phyloP scores from a whole-genome alignment of 768 basidiomycete genomes.

The Galerina sulciceps region DNA sequence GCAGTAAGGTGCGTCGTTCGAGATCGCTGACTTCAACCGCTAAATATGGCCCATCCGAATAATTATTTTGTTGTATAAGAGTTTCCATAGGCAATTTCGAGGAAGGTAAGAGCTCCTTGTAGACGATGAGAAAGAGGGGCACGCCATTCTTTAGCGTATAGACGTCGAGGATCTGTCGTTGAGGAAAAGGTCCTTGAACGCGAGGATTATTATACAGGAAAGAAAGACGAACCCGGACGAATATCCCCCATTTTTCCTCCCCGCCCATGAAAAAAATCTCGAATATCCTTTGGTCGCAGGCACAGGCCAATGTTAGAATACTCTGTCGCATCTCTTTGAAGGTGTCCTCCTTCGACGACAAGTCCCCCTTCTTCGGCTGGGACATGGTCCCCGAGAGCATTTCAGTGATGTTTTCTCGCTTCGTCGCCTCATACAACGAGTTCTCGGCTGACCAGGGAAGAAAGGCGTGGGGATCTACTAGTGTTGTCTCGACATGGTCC shows the following conservation, averaged over 20 bases:
- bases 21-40: slow-evolving; percentile 26
- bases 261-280: slow-evolving; percentile 26
- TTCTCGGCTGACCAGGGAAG: slow-evolving; percentile 20
- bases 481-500: slow-evolving; percentile 18
- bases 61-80: slow-evolving; percentile 6
- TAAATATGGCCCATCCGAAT: neutral
- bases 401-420: slow-evolving; percentile 27
- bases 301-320: slow-evolving; percentile 25
- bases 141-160: slow-evolving; percentile 22
- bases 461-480: slow-evolving; percentile 15
- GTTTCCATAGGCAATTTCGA: slow-evolving; percentile 15
- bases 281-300: slow-evolving; percentile 19
- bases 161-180: slow-evolving; percentile 27
- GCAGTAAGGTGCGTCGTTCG: slow-evolving; percentile 38
- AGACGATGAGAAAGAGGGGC: slow-evolving; percentile 30
- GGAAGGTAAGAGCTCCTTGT: slow-evolving; percentile 26
- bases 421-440: slow-evolving; percentile 22
- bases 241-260: slow-evolving; percentile 25
- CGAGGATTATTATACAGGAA: neutral
- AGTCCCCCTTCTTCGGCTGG: slow-evolving; percentile 16
- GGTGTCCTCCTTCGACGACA: slow-evolving; percentile 27
- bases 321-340: slow-evolving; percentile 35
- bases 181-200: neutral
- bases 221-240: slow-evolving; percentile 23
- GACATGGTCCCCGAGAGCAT: slow-evolving; percentile 14